Evolutionary conservation across 163 green algal genomes (phyloP).

Genomic region (Smithsoniella earleae): DNA sequence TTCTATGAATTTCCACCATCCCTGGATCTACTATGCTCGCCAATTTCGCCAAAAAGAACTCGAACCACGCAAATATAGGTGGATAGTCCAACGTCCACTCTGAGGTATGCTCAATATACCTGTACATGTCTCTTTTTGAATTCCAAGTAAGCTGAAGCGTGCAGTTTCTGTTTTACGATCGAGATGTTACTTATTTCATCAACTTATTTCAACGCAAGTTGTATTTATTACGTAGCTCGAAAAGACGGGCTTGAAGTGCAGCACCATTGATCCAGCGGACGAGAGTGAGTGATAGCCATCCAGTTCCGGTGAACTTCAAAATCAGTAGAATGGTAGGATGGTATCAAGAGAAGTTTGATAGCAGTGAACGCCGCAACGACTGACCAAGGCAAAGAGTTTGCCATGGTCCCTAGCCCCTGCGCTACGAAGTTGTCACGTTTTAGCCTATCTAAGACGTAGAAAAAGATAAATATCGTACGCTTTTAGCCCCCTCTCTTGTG

Average conservation of each 20-base stretch:
- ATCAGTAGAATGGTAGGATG: conserved; percentile 85
- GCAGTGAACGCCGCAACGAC: conserved; percentile 34
- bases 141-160: no score
- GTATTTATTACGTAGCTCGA: no score
- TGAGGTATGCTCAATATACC: conserved; percentile 78
- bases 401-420: no score
- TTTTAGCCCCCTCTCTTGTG: no score
- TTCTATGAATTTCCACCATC: conserved; percentile 54
- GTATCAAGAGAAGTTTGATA: conserved; percentile 80
- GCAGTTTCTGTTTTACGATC: no score
- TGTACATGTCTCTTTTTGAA: conserved; percentile 34
- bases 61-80: conserved; percentile 92
- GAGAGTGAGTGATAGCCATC: conserved; percentile 78
- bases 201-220: no score
- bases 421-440: no score
- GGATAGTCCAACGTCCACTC: conserved; percentile 96
- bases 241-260: no score
- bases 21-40: conserved; percentile 59
- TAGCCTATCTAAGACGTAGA: no score
- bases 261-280: conserved; percentile 70
- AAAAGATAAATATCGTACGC: no score
- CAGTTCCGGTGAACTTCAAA: conserved; percentile 98
- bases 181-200: no score
- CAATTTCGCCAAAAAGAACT: conserved; percentile 59
- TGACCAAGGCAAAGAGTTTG: neutral